These are phyloP conservation scores for Orychophragmus violaceus DNA, from an alignment of 345 rosid genomes.

Conservation along the genomic window DNA sequence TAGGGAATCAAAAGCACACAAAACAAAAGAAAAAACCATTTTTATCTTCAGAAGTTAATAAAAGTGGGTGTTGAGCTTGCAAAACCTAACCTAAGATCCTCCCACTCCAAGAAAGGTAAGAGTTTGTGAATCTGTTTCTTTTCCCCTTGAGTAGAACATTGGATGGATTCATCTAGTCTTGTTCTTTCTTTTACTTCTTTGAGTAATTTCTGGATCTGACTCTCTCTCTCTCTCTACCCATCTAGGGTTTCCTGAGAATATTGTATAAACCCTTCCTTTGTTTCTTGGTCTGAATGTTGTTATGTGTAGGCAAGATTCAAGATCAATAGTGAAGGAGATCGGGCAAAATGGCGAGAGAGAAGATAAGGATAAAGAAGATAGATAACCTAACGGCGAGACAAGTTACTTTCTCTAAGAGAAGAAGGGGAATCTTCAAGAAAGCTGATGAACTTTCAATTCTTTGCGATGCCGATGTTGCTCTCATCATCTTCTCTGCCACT, in stretches of 20 bases:
- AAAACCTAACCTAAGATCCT: slow-evolving; percentile 18
- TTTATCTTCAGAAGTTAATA: neutral
- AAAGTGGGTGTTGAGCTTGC: slow-evolving; percentile 11
- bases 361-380: slow-evolving; percentile 60
- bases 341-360: slow-evolving; percentile 50
- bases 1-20: neutral
- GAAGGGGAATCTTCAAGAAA: slow-evolving; percentile 64
- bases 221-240: slow-evolving; percentile 10
- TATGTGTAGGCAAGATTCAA: slow-evolving; percentile 9
- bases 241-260: slow-evolving; percentile 29
- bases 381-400: slow-evolving; percentile 59
- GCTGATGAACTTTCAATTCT: slow-evolving; percentile 65
- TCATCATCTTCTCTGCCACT: slow-evolving; percentile 55
- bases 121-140: slow-evolving; percentile 8
- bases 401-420: slow-evolving; percentile 62
- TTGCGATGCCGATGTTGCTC: slow-evolving; percentile 67
- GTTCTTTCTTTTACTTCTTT: neutral
- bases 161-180: neutral
- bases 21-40: neutral
- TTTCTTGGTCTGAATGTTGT: neutral
- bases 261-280: neutral
- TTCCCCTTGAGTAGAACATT: neutral
- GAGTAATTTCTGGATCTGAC: slow-evolving; percentile 22
- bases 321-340: slow-evolving; percentile 2
- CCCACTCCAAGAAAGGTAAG: slow-evolving; percentile 18